Conservation (phyloP, 805 yeast genomes). For the Wickerhamiella brachini region DNA sequence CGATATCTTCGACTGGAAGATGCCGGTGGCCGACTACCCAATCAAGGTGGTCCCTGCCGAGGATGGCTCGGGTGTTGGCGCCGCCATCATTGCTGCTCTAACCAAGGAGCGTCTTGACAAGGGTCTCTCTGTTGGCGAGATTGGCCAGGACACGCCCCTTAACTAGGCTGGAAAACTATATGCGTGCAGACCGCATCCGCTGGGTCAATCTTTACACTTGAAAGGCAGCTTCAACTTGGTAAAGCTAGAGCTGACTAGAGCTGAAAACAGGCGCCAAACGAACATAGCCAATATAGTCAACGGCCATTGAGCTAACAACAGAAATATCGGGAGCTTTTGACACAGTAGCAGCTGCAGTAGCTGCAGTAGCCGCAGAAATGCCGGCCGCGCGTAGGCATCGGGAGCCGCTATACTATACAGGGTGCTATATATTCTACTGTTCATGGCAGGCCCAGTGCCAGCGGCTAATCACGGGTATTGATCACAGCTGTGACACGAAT, state of each 20-base stretch:
- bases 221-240: no score
- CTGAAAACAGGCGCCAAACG: no score
- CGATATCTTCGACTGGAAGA: constrained; percentile 77
- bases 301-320: no score
- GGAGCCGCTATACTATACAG: neutral
- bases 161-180: neutral
- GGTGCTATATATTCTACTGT: neutral
- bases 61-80: constrained; percentile 98
- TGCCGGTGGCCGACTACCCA: constrained; percentile 50
- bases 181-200: no score
- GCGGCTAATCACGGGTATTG: neutral
- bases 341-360: no score
- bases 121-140: constrained; percentile 32
- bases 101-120: constrained; percentile 63
- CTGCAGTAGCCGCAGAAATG: no score
- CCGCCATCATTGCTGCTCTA: constrained; percentile 94
- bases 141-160: constrained; percentile 1
- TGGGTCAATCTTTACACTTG: no score
- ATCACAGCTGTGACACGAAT: neutral
- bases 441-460: neutral
- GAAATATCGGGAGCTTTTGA: no score
- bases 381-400: no score
- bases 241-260: no score
- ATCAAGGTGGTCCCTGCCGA: constrained; percentile 81
- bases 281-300: no score